A percentile compares a stretch with the other conserved stretches of the same genome.
phyloP scores from a whole-genome alignment of 371 early-diverging fungal genomes.

The Mucor racemosus region DNA sequence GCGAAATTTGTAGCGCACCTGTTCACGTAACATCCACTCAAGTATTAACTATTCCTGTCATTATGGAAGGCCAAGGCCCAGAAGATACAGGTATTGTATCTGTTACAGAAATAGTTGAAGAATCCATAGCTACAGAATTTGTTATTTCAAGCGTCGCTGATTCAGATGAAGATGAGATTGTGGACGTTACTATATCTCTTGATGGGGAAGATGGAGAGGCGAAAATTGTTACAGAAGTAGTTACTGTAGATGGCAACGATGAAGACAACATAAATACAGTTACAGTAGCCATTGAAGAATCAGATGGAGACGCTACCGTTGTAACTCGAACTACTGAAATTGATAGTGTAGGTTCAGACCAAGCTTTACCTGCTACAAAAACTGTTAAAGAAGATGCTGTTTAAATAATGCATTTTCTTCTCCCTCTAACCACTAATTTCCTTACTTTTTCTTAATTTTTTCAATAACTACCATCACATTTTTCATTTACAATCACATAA shows the following conservation, averaged over 20 bases:
- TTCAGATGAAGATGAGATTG: neutral
- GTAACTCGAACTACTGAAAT: neutral
- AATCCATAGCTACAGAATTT: neutral
- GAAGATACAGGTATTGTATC: neutral
- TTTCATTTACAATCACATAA: too few relatives aligned
- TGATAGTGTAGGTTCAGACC: neutral
- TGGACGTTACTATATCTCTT: neutral
- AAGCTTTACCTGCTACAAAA: neutral
- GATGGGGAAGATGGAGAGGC: too few relatives aligned
- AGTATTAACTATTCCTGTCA: slow-evolving; percentile 5
- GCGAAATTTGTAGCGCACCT: slow-evolving; percentile 9
- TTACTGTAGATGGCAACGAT: neutral
- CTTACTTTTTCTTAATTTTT: too few relatives aligned
- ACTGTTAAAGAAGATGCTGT: too few relatives aligned
- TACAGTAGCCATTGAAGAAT: neutral
- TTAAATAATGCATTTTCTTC: neutral
- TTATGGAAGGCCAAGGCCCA: neutral
- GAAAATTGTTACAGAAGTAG: neutral
- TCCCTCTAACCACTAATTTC: too few relatives aligned
- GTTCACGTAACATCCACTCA: slow-evolving; percentile 11
- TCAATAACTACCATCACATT: too few relatives aligned
- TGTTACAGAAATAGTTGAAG: neutral
- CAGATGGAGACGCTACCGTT: neutral
- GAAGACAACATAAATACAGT: neutral
- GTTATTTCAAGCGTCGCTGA: neutral